Percentiles rank a stretch among this genome's conserved stretches.
These are phyloP conservation scores for Sporothrix schenckii DNA, from an alignment of 2,329 filamentous ascomycete species.

Conservation along the genomic window DNA sequence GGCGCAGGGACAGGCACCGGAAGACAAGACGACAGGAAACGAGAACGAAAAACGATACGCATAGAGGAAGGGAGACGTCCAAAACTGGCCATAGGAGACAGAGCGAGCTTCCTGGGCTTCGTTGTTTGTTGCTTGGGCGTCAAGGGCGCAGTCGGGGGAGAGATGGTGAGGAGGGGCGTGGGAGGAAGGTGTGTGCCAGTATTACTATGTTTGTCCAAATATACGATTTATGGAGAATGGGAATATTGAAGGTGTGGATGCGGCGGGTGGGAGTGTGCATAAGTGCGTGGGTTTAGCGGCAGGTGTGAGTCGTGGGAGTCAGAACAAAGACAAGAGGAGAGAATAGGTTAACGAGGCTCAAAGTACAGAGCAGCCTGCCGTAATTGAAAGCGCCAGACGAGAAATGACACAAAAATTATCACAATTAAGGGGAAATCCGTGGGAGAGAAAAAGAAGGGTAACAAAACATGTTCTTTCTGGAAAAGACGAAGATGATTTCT, in stretches of 20 bases:
- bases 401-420: neutral
- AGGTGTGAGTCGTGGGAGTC: constrained; percentile 21
- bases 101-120: constrained; percentile 26
- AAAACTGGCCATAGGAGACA: neutral
- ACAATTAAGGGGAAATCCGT: neutral
- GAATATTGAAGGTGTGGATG: constrained; percentile 26
- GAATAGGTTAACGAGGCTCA: constrained; percentile 29
- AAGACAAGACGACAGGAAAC: neutral
- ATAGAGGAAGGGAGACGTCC: neutral
- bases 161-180: constrained; percentile 12
- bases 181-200: neutral
- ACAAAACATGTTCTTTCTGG: neutral
- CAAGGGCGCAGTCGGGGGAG: constrained; percentile 27
- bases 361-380: constrained; percentile 16
- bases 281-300: constrained; percentile 29
- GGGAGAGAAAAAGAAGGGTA: neutral
- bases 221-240: constrained; percentile 22
- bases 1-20: constrained; percentile 32
- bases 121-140: constrained; percentile 23
- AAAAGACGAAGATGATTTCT: neutral
- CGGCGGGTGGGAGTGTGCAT: constrained; percentile 31
- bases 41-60: neutral
- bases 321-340: constrained; percentile 10
- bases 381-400: neutral
- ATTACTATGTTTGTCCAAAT: constrained; percentile 8